Conservation (phyloP, 805 yeast species). For the Kurtzmaniella fragi region DNA sequence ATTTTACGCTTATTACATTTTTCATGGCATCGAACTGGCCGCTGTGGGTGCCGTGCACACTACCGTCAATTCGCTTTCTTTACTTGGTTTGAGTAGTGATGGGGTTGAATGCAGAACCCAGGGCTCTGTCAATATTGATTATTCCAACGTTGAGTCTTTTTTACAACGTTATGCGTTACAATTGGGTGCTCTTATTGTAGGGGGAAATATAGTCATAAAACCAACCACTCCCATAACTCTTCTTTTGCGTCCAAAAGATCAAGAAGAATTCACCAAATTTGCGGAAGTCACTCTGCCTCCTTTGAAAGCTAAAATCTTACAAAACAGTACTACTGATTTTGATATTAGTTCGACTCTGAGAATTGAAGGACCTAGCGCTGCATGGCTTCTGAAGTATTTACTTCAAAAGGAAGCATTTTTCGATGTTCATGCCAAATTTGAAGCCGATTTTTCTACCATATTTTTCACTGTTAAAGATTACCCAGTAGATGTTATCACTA, state of each 20-base stretch:
- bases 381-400: slow-evolving; percentile 12
- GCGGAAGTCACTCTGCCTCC: slow-evolving; percentile 21
- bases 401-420: slow-evolving; percentile 12
- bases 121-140: slow-evolving; percentile 21
- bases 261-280: slow-evolving; percentile 13
- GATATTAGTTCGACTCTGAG: slow-evolving; percentile 18
- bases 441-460: slow-evolving; percentile 13
- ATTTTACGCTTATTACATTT: slow-evolving; percentile 8
- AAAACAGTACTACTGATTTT: slow-evolving; percentile 16
- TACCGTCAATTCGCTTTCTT: not conserved
- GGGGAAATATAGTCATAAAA: slow-evolving; percentile 19
- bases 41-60: slow-evolving; percentile 6
- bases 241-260: slow-evolving; percentile 11
- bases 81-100: slow-evolving; percentile 11
- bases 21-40: slow-evolving; percentile 2
- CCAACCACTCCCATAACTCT: slow-evolving; percentile 16
- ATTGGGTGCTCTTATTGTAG: slow-evolving; percentile 11
- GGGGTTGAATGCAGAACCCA: slow-evolving; percentile 26
- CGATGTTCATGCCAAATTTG: slow-evolving; percentile 16
- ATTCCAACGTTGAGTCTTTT: slow-evolving; percentile 17
- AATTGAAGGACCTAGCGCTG: slow-evolving; percentile 14
- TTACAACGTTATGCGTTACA: slow-evolving; percentile 17
- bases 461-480: slow-evolving; percentile 11
- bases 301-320: slow-evolving; percentile 14
- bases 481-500: slow-evolving; percentile 11